These are phyloP conservation scores for Calonectria hawksworthii DNA, from an alignment of 2,329 filamentous ascomycete genomes.

Conservation along the genomic window DNA sequence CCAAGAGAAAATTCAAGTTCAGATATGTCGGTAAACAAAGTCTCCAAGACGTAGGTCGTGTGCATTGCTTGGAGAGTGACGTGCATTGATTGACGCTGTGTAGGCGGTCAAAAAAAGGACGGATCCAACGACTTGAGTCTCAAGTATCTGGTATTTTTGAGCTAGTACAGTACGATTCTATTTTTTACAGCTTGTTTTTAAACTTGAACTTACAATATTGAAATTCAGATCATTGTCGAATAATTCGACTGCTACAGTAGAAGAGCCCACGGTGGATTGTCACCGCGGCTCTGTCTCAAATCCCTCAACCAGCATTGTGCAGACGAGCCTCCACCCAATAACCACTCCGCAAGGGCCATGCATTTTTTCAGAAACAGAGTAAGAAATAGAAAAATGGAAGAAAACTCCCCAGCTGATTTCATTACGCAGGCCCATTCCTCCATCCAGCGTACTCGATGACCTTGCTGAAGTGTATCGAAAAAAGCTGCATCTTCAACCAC, in stretches of 20 bases:
- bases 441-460: background rate
- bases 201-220: background rate
- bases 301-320: background rate
- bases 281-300: no score
- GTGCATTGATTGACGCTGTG: background rate
- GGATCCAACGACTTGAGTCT: background rate
- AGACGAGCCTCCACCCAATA: background rate
- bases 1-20: background rate
- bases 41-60: background rate
- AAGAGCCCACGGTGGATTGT: background rate
- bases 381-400: background rate
- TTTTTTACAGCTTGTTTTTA: no score
- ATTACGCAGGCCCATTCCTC: background rate
- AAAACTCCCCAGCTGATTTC: background rate
- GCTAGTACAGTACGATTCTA: background rate
- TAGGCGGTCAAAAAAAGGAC: slow-evolving; percentile 1
- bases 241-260: background rate
- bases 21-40: background rate
- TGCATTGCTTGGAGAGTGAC: background rate
- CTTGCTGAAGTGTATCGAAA: background rate
- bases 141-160: slow-evolving; percentile 3
- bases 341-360: background rate
- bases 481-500: background rate
- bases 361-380: background rate
- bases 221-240: background rate